A percentile compares a stretch with the other conserved stretches of the same genome.
phyloP scores from a whole-genome alignment of 179 eudicot genomes.

The Spergularia azorica region DNA sequence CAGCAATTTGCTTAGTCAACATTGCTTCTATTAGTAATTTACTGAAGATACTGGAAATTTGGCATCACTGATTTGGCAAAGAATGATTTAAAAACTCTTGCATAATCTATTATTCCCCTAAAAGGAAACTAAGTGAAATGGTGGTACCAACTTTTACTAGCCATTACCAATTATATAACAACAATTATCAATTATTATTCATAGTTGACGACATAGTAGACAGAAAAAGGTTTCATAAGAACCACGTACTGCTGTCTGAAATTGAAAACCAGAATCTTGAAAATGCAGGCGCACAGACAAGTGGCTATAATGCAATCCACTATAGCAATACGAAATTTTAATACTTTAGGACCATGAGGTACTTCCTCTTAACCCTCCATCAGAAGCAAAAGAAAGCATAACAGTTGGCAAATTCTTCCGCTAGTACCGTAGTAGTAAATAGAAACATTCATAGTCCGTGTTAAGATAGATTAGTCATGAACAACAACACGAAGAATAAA shows the following conservation, averaged over 20 bases:
- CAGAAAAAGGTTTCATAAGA: conserved; percentile 10
- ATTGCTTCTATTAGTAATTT: conserved; percentile 13
- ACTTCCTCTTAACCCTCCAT: background rate
- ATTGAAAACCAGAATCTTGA: conserved; percentile 26
- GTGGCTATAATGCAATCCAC: conserved; percentile 29
- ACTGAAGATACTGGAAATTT: conserved; percentile 12
- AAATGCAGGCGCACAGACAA: conserved; percentile 21
- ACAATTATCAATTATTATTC: conserved; percentile 13
- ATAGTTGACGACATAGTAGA: conserved; percentile 25
- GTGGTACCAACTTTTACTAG: conserved; percentile 34
- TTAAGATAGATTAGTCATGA: too few species aligned
- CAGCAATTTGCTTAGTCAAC: conserved; percentile 9
- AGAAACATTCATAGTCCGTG: too few species aligned
- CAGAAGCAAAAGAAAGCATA: background rate
- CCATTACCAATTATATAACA: conserved; percentile 26
- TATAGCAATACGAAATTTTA: conserved; percentile 15
- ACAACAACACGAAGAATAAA: too few species aligned
- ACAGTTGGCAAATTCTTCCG: background rate
- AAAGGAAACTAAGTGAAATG: conserved; percentile 26
- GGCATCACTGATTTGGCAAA: conserved; percentile 13
- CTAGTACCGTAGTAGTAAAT: too few species aligned
- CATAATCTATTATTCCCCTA: conserved; percentile 27
- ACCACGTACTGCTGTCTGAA: conserved; percentile 19
- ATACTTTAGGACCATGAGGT: conserved; percentile 6
- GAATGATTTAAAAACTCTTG: conserved; percentile 17